Conservation (phyloP, 352 stramenopile genomes). For the Pythium aphanidermatum region DNA sequence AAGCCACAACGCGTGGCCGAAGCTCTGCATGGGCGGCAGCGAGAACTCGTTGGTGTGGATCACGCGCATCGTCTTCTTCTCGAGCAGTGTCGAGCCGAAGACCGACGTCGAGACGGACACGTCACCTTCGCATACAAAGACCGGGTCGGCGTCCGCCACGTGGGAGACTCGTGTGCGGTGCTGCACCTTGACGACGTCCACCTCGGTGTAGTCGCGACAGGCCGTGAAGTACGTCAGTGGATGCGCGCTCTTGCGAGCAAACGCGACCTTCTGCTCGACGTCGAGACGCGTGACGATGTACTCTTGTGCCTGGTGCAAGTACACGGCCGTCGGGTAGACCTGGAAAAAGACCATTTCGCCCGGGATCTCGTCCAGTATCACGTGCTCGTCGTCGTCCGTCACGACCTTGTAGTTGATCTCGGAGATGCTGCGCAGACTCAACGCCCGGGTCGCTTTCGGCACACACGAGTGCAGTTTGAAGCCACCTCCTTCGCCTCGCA, state of each 20-base stretch:
- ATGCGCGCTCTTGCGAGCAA: conserved; percentile 46
- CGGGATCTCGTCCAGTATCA: conserved; percentile 84
- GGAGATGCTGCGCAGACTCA: conserved; percentile 67
- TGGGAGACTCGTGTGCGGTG: too few relatives aligned
- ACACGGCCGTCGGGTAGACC: conserved; percentile 88
- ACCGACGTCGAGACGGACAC: conserved; percentile 79
- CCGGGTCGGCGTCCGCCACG: too few relatives aligned
- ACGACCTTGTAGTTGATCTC: conserved; percentile 61
- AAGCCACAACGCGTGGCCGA: conserved; percentile 94
- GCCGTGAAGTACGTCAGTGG: conserved; percentile 86
- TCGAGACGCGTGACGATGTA: conserved; percentile 89
- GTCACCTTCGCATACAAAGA: conserved; percentile 50
- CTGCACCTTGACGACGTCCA: conserved; percentile 79
- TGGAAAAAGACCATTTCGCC: conserved; percentile 88
- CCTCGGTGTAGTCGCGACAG: conserved; percentile 80
- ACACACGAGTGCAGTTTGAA: conserved; percentile 59
- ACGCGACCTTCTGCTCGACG: conserved; percentile 53
- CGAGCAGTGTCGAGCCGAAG: conserved; percentile 79
- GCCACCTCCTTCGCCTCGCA: conserved; percentile 20
- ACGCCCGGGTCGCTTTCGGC: conserved; percentile 41
- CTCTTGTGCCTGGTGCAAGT: conserved; percentile 88
- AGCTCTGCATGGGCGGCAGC: conserved; percentile 94
- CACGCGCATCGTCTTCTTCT: conserved; percentile 67
- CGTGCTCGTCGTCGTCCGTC: conserved; percentile 35
- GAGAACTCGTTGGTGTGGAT: conserved; percentile 90